phyloP scores from a whole-genome alignment of 148 eudicot genomes.

The Chenopodium quinoa region DNA sequence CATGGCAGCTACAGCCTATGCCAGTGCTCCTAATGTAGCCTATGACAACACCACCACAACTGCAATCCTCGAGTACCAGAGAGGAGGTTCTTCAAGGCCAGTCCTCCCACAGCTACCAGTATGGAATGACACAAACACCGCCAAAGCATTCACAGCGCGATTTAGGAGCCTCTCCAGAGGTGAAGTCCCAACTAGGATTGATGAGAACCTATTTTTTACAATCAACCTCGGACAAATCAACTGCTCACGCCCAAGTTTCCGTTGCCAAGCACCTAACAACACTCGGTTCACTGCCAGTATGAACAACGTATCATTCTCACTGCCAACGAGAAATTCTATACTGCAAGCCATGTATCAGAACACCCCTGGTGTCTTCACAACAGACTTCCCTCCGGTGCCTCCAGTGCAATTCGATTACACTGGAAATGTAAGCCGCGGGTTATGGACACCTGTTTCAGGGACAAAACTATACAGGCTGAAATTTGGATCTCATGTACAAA shows the following conservation, averaged over 20 bases:
- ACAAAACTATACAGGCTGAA: slow-evolving; percentile 76
- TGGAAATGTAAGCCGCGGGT: slow-evolving; percentile 69
- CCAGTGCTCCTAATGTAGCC: slow-evolving; percentile 49
- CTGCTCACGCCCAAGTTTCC: slow-evolving; percentile 61
- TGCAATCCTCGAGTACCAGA: slow-evolving; percentile 68
- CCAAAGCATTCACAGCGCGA: slow-evolving; percentile 50
- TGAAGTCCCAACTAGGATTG: slow-evolving; percentile 58
- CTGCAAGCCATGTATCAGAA: slow-evolving; percentile 68
- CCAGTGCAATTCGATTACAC: slow-evolving; percentile 79
- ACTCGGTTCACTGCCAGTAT: slow-evolving; percentile 57
- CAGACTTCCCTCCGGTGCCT: slow-evolving; percentile 78
- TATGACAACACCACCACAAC: slow-evolving; percentile 94
- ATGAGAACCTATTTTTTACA: slow-evolving; percentile 64
- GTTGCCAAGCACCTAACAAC: slow-evolving; percentile 77
- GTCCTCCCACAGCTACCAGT: slow-evolving; percentile 62
- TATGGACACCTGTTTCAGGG: slow-evolving; percentile 69
- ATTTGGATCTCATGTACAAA: slow-evolving; percentile 69
- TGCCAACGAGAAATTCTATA: slow-evolving; percentile 62
- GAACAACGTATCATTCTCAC: slow-evolving; percentile 47
- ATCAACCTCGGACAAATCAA: slow-evolving; percentile 68
- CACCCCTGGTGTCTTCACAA: slow-evolving; percentile 66
- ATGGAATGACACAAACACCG: slow-evolving; percentile 74
- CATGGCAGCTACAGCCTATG: slow-evolving; percentile 83
- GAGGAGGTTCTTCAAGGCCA: slow-evolving; percentile 29
- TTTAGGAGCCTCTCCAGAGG: slow-evolving; percentile 47